Percentiles rank a stretch among this genome's conserved stretches.
Evolutionary conservation across 768 basidiomycete species (phyloP).

Genomic region (Podaxis rugospora): DNA sequence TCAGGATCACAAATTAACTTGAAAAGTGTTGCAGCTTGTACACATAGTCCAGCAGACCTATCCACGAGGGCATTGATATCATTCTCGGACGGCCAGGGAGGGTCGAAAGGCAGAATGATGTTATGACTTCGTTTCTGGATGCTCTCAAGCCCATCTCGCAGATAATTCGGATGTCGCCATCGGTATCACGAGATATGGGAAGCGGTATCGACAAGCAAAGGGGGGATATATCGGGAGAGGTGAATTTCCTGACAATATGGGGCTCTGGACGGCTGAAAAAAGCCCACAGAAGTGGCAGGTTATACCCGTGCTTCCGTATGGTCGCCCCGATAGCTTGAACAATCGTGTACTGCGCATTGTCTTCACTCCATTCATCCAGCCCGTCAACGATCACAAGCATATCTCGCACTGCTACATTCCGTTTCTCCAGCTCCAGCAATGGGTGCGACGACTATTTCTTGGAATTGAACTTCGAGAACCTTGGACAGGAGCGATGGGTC

Average conservation of each 20-base stretch:
- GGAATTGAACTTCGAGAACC: too few relatives aligned
- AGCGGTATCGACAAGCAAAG: background rate
- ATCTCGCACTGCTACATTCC: too few relatives aligned
- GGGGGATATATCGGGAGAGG: background rate
- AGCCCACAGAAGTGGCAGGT: background rate
- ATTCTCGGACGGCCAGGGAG: background rate
- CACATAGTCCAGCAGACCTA: background rate
- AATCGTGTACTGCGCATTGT: background rate
- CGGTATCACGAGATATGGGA: background rate
- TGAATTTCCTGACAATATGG: background rate
- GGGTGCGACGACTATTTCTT: too few relatives aligned
- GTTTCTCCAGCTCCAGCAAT: too few relatives aligned
- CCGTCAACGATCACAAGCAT: background rate
- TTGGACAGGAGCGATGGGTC: too few relatives aligned
- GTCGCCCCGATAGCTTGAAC: background rate
- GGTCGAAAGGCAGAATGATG: background rate
- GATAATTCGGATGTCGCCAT: background rate
- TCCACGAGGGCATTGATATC: background rate
- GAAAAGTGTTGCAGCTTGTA: background rate
- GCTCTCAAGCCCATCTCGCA: background rate
- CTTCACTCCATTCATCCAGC: background rate
- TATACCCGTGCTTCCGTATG: background rate
- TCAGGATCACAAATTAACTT: background rate
- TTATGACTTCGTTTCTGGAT: background rate
- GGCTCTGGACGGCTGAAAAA: slow-evolving; percentile 2